Conservation (phyloP, 106 monocot species). For the Acorus gramineus region DNA sequence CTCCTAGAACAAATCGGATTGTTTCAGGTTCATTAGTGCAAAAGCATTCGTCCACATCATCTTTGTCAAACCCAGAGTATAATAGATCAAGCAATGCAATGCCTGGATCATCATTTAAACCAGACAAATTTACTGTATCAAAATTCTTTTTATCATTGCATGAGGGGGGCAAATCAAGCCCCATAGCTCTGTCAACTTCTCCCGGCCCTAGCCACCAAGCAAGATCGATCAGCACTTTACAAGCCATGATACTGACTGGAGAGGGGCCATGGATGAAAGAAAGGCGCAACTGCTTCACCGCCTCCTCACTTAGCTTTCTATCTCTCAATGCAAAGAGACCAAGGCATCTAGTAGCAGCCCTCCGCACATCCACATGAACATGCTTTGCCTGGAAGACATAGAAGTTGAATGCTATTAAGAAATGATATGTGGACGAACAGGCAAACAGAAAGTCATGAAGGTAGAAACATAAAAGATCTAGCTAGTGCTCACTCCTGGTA, state of each 20-base stretch:
- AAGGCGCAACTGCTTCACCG: constrained; percentile 64
- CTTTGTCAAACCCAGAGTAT: constrained; percentile 38
- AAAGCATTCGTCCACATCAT: constrained; percentile 17
- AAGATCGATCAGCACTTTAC: constrained; percentile 75
- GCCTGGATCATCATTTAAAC: constrained; percentile 27
- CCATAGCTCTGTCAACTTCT: constrained; percentile 56
- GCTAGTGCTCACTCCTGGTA: constrained; percentile 40
- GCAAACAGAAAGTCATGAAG: no score
- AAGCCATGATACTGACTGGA: constrained; percentile 63
- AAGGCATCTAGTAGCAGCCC: constrained; percentile 60
- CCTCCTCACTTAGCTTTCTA: constrained; percentile 53
- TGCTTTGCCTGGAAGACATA: constrained; percentile 56
- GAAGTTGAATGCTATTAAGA: background rate
- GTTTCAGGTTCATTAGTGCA: constrained; percentile 47
- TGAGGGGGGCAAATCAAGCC: constrained; percentile 20
- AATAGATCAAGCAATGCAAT: constrained; percentile 69
- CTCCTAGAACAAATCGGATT: constrained; percentile 51
- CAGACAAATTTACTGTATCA: constrained; percentile 26
- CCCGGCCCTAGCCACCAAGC: constrained; percentile 67
- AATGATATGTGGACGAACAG: no score
- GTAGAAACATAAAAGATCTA: no score
- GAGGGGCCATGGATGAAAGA: constrained; percentile 54
- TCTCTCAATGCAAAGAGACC: constrained; percentile 69
- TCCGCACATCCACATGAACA: constrained; percentile 60
- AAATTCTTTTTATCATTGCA: constrained; percentile 23